Conservation (phyloP, 805 yeast genomes). For the Sugiyamaella chiloensis region DNA sequence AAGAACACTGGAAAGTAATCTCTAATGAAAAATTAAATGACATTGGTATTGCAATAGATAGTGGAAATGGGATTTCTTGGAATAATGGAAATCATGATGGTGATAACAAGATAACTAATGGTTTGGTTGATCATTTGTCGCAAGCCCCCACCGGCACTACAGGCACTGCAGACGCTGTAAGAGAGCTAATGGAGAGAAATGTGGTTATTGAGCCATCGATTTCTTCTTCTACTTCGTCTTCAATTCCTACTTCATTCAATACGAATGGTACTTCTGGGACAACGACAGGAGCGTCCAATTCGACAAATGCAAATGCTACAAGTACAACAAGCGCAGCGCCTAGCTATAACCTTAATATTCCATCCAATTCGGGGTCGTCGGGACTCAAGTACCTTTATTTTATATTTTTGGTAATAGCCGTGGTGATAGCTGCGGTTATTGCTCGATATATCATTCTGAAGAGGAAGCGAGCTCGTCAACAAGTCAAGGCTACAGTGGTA, state of each 20-base stretch:
- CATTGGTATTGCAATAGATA: no score
- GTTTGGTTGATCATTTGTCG: no score
- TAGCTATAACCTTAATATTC: conserved; percentile 14
- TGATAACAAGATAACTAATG: no score
- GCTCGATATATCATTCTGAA: conserved; percentile 19
- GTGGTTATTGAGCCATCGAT: conserved; percentile 12
- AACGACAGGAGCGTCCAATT: not conserved
- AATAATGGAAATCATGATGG: no score
- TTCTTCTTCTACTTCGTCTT: conserved; percentile 5
- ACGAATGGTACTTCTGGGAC: conserved; percentile 2
- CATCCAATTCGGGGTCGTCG: conserved; percentile 16
- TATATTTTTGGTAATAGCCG: conserved; percentile 23
- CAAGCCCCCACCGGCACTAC: no score
- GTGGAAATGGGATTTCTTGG: no score
- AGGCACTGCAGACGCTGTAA: no score
- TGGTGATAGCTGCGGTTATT: conserved; percentile 20
- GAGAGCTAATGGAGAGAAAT: conserved; percentile 7
- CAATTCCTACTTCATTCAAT: conserved; percentile 3
- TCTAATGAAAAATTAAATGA: no score
- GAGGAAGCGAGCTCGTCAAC: conserved; percentile 19
- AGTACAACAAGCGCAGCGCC: conserved; percentile 14
- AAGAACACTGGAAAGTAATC: no score
- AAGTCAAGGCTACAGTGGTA: conserved; percentile 14
- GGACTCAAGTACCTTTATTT: conserved; percentile 22
- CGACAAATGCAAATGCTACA: conserved; percentile 2